Evolutionary conservation across 805 yeast genomes (phyloP).

Genomic region (Jamesozyma jinghongensis): DNA sequence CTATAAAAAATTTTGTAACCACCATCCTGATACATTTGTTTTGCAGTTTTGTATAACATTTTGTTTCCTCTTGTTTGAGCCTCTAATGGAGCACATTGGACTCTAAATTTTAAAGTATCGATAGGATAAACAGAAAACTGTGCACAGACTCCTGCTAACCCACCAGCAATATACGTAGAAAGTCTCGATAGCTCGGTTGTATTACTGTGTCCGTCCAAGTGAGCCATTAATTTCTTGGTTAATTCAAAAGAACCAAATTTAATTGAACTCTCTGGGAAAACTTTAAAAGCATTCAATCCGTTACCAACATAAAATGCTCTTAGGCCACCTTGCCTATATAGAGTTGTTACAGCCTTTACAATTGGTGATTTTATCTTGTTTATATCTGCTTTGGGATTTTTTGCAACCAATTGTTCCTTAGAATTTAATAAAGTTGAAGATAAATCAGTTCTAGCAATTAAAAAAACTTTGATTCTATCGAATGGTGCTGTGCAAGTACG

Average conservation of each 20-base stretch:
- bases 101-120: slow-evolving; percentile 85
- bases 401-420: slow-evolving; percentile 37
- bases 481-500: slow-evolving; percentile 97
- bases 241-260: slow-evolving; percentile 94
- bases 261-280: slow-evolving; percentile 95
- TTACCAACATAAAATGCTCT: slow-evolving; percentile 89
- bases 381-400: slow-evolving; percentile 32
- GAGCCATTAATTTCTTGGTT: slow-evolving; percentile 64
- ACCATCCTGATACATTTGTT: slow-evolving; percentile 67
- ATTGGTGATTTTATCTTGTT: slow-evolving; percentile 63
- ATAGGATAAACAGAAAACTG: slow-evolving; percentile 92
- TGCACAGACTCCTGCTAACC: slow-evolving; percentile 89
- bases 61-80: slow-evolving; percentile 50
- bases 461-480: slow-evolving; percentile 86
- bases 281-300: slow-evolving; percentile 86
- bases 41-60: slow-evolving; percentile 58
- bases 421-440: slow-evolving; percentile 60
- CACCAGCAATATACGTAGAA: slow-evolving; percentile 88
- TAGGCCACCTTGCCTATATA: slow-evolving; percentile 84
- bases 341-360: slow-evolving; percentile 65
- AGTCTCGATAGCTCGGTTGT: slow-evolving; percentile 58
- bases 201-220: slow-evolving; percentile 66
- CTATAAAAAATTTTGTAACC: slow-evolving; percentile 75
- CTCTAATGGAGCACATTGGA: slow-evolving; percentile 84
- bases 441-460: slow-evolving; percentile 83